Evolutionary conservation across 257 asterid species (phyloP), one percentile per base, ranked within the genome.

Genomic region (Echium plantagineum): DNA sequence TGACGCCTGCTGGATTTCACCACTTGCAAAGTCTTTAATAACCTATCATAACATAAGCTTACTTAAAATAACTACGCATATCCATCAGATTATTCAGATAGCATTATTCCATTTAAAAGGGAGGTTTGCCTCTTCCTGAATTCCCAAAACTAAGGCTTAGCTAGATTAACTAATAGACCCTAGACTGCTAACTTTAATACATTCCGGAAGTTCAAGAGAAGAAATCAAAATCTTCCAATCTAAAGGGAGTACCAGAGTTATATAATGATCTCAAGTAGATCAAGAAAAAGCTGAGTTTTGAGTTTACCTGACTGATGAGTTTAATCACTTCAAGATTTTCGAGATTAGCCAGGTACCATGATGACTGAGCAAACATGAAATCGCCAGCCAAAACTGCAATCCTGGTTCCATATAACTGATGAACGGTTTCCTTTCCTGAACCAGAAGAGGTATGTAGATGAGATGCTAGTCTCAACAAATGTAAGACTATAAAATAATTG

Each of bases 331-430:
- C 96, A 26, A 91, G 83, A 58, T 91, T 91, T 78, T 87, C 98
- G 26, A 91, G 98, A 74, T 87, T 91, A 20, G 96, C 98, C 7
- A 91, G 80, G 83, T 85, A 87, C 98, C 96, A 91, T 16, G 98
- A 91, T 12, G 98, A 88, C 71, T 91, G 98, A 28, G 98, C 96
- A 68, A 90, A 87, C 96, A 90, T 87, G 63, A 85, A 87, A 80
- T 90, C 96, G n/a, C 97, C 97, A 55, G 96, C 96, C 69, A 90
- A 77, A 5, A 90, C 97, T 32, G 97, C 96, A 10, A 90, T 87
- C 69, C 95, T 73, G 16, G 97, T 90, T 47, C 97, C 97, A 47
- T 85, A 87, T 69, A 87, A 26, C 59, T 90, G 96, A 68, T 90
- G 97, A 60, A 90, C 94, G 7, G 96, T 90, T 69, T 82, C 95